A percentile compares a stretch with the other conserved stretches of the same genome.
These are phyloP conservation scores for Musa balbisiana DNA, from an alignment of 202 grass and related monocot genomes.

Conservation along the genomic window DNA sequence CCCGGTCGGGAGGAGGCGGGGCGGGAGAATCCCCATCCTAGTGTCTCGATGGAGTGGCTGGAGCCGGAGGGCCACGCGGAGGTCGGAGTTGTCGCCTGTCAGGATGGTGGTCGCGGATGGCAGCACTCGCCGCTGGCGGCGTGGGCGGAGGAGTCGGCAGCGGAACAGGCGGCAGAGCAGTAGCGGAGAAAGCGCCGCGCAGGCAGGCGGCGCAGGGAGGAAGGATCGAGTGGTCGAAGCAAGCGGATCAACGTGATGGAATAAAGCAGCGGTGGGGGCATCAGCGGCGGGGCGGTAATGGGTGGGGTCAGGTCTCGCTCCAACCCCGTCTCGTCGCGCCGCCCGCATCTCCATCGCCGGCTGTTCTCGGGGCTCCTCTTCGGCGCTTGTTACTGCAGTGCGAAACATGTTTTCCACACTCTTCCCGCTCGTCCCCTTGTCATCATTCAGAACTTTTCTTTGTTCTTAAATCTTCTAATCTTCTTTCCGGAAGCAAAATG, in stretches of 20 bases:
- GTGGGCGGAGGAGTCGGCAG: conserved; percentile 33
- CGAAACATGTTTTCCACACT: no score
- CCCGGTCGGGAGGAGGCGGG: conserved; percentile 9
- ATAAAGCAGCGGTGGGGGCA: conserved; percentile 49
- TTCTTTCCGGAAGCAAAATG: no score
- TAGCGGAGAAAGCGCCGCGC: conserved; percentile 36
- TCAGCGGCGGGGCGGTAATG: conserved; percentile 41
- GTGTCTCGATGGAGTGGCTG: conserved; percentile 37
- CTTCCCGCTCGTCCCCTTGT: no score
- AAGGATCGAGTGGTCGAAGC: conserved; percentile 38
- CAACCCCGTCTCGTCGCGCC: conserved; percentile 24
- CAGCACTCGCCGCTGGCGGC: conserved; percentile 54
- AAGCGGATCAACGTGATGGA: conserved; percentile 49
- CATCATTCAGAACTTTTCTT: no score
- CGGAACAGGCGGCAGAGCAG: conserved; percentile 48
- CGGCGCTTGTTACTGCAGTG: no score
- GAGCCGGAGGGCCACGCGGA: conserved; percentile 55
- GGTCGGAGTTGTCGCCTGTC: conserved; percentile 35
- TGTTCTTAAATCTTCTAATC: no score
- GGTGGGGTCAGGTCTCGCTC: conserved; percentile 53
- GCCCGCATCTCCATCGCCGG: conserved; percentile 64
- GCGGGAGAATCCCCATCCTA: conserved; percentile 11
- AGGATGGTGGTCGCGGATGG: conserved; percentile 20
- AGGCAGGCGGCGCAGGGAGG: conserved; percentile 37
- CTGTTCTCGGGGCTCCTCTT: background rate